phyloP scores from a whole-genome alignment of 1,139 yeast species.

The Hanseniaspora sp. region DNA sequence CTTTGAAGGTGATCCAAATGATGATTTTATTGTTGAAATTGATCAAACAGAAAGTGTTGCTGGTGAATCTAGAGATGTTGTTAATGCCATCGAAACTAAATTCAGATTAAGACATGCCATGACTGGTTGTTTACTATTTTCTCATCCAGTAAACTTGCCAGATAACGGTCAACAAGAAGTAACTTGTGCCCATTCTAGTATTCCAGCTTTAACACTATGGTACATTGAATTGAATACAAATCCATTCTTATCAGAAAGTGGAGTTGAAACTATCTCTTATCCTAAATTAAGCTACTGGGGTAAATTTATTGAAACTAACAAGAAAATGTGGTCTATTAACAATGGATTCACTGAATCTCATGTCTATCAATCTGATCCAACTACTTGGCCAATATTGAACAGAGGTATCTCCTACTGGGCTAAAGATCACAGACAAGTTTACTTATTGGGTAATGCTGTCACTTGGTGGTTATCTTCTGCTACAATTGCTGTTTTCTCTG shows the following conservation, averaged over 20 bases:
- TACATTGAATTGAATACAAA: constrained; percentile 70
- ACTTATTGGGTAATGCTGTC: constrained; percentile 80
- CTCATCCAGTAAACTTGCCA: constrained; percentile 77
- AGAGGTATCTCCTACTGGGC: constrained; percentile 97
- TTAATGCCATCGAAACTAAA: constrained; percentile 71
- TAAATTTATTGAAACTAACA: constrained; percentile 68
- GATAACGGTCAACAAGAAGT: constrained; percentile 99
- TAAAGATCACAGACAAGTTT: constrained; percentile 62
- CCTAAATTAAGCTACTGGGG: constrained; percentile 50
- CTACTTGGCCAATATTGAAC: constrained; percentile 74
- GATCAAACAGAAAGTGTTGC: constrained; percentile 47
- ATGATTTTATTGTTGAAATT: constrained; percentile 85
- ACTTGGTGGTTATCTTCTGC: constrained; percentile 80
- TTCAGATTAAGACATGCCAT: constrained; percentile 82
- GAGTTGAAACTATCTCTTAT: constrained; percentile 49
- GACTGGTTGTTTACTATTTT: constrained; percentile 81
- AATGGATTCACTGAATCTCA: constrained; percentile 77
- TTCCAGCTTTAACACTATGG: constrained; percentile 67
- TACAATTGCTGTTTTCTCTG: constrained; percentile 42
- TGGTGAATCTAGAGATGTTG: constrained; percentile 48
- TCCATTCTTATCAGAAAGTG: constrained; percentile 33
- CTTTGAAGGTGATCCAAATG: constrained; percentile 89
- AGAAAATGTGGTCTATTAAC: constrained; percentile 86
- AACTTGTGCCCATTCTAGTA: constrained; percentile 77
- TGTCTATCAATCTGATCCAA: constrained; percentile 77